phyloP scores from a whole-genome alignment of 345 rosid genomes.

The Syzygium aqueum region DNA sequence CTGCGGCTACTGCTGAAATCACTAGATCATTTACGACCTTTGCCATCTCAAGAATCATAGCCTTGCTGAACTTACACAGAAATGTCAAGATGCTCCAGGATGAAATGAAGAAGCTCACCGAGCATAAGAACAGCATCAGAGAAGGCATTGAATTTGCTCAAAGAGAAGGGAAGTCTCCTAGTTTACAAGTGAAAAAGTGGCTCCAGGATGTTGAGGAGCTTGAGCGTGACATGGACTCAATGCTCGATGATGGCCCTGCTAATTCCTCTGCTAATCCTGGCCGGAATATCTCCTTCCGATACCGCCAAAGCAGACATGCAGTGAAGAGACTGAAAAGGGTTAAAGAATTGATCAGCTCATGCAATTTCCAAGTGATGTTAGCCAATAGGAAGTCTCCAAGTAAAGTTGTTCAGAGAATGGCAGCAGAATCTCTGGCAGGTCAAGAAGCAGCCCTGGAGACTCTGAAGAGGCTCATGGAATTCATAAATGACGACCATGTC shows the following conservation, averaged over 20 bases:
- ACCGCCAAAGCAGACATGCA: slow-evolving; percentile 3
- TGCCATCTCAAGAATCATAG: not conserved
- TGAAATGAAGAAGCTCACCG: slow-evolving; percentile 8
- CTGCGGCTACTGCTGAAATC: slow-evolving; percentile 7
- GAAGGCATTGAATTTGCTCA: slow-evolving; percentile 8
- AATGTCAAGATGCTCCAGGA: slow-evolving; percentile 6
- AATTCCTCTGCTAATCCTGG: not conserved
- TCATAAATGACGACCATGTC: not conserved
- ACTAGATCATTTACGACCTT: not conserved
- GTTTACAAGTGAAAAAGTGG: slow-evolving; percentile 9
- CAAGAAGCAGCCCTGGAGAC: slow-evolving; percentile 14
- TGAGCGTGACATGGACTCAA: slow-evolving; percentile 2
- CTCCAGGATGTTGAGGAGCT: slow-evolving; percentile 14
- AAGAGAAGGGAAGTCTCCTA: slow-evolving; percentile 18
- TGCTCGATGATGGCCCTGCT: slow-evolving; percentile 2
- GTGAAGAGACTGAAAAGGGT: slow-evolving; percentile 3
- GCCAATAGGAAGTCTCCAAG: slow-evolving; percentile 12
- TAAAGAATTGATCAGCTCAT: slow-evolving; percentile 2
- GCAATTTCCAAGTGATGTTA: slow-evolving; percentile 6
- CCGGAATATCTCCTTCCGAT: not conserved
- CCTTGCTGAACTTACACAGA: not conserved
- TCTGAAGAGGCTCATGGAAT: slow-evolving; percentile 4
- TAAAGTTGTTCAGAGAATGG: slow-evolving; percentile 14
- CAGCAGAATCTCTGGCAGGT: slow-evolving; percentile 15
- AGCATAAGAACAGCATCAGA: not conserved